Base-by-base conservation (phyloP, 176 grass and related monocot genomes). In the Coix lacrymajobi region DNA sequence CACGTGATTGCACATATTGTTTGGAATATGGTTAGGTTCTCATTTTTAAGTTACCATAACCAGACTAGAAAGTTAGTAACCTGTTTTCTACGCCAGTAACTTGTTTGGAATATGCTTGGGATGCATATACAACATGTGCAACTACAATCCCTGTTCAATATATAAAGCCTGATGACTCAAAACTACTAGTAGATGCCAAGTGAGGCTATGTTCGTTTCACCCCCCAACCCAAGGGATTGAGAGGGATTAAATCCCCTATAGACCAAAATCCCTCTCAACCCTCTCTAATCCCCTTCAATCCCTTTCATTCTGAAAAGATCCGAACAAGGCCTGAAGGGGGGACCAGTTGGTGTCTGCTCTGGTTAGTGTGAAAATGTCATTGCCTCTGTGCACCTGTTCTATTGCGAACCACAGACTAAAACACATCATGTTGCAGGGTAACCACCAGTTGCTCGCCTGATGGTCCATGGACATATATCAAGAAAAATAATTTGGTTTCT, bases 111-210 rank as follows among this genome's bases (percentile, higher is more conserved):
- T n/a, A n/a, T n/a, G n/a, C n/a, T 41, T 44, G 49, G 33, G 33
- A 25, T 32, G 61, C 79, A 71, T 71, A 52, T 82, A 25, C n/a
- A n/a, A n/a, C n/a, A n/a, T n/a, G n/a, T n/a, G n/a, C 68, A 82
- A 82, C 79, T 33, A 17, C 67, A 82, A 73, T 7, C 52, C 19
- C 28, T 24, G 69, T 71, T 81, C 66, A 71, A 61, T 41, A 38
- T 71, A 77, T 41, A 38, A 81, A 77, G 26, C 37, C 34, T 56
- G n/a, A 22, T 58, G 36, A 32, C 16, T 46, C 37, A 82, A 22
- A 62, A 62, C 81, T 73, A 33, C 80, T 74, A 74, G 20, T 74
- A 74, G 20, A 30, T 37, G 30, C 56, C 81, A 73, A 46, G 56
- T 73, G 38, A 62, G n/a, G n/a, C n/a, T n/a, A n/a, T n/a, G n/a